Evolutionary conservation across 2,329 filamentous ascomycete genomes (phyloP).

Genomic region (Colletotrichum truncatum): DNA sequence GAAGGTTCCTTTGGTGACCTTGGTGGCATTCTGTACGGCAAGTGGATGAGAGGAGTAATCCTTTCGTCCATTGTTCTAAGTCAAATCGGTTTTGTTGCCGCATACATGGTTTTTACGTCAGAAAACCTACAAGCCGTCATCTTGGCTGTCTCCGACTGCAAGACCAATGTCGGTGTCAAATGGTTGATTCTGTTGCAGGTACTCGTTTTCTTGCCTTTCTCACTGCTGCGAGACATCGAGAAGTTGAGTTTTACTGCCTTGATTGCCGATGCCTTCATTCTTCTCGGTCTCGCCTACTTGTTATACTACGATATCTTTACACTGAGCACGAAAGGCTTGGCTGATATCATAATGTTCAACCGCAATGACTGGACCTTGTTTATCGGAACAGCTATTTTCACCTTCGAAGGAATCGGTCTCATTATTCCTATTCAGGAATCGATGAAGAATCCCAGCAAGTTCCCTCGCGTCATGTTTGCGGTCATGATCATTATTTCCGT

Average conservation of each 20-base stretch:
- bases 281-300: constrained; percentile 90
- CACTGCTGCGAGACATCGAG: constrained; percentile 93
- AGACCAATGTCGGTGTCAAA: constrained; percentile 84
- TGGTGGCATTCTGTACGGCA: constrained; percentile 89
- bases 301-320: constrained; percentile 96
- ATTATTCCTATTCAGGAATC: constrained; percentile 81
- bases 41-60: constrained; percentile 88
- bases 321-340: constrained; percentile 77
- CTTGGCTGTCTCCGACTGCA: constrained; percentile 88
- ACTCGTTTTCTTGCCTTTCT: constrained; percentile 93
- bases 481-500: constrained; percentile 97
- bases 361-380: constrained; percentile 93
- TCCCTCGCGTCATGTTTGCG: constrained; percentile 84
- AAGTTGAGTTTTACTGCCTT: constrained; percentile 96
- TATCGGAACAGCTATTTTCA: constrained; percentile 96
- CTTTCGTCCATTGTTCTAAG: constrained; percentile 92
- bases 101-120: constrained; percentile 96
- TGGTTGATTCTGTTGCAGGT: constrained; percentile 95
- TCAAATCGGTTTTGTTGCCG: constrained; percentile 93
- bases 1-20: constrained; percentile 98
- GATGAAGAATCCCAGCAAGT: constrained; percentile 88
- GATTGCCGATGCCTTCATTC: constrained; percentile 92
- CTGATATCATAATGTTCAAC: constrained; percentile 93
- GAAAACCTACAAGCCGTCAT: constrained; percentile 97
- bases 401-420: constrained; percentile 81